Evolutionary conservation across 225 moss, liverwort and hornwort species (phyloP).

Genomic region (Physcomitrellopsis africana): DNA sequence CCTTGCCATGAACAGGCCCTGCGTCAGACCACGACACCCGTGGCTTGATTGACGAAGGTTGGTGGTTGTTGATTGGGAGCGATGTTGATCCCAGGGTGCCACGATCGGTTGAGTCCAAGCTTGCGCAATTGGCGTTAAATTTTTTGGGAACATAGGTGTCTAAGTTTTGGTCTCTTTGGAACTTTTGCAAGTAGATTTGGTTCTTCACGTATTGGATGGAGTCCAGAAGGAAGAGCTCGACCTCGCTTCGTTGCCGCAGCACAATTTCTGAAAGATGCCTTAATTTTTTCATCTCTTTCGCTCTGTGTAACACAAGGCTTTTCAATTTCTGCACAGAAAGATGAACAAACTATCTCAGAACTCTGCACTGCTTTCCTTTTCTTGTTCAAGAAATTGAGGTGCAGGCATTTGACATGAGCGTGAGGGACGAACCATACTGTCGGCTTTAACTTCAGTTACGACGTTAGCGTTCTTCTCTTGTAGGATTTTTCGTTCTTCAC

Average conservation of each 20-base stretch:
- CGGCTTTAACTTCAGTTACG: constrained; percentile 48
- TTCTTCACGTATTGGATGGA: constrained; percentile 68
- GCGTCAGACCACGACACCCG: constrained; percentile 32
- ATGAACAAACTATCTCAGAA: too few species aligned
- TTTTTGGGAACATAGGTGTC: constrained; percentile 11
- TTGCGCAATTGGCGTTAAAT: constrained; percentile 15
- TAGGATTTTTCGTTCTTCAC: constrained; percentile 63
- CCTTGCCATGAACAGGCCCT: background rate
- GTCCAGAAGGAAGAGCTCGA: constrained; percentile 77
- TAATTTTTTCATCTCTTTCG: constrained; percentile 64
- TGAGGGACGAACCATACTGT: constrained; percentile 48
- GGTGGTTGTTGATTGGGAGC: constrained; percentile 23
- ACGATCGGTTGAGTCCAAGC: constrained; percentile 3
- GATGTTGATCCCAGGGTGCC: background rate
- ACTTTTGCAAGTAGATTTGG: constrained; percentile 40
- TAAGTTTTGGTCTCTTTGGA: constrained; percentile 20
- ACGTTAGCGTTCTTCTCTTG: constrained; percentile 44
- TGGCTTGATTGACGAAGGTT: background rate
- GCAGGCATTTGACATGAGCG: too few species aligned
- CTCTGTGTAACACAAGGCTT: constrained; percentile 47
- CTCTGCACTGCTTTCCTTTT: too few species aligned
- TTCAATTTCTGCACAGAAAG: constrained; percentile 48
- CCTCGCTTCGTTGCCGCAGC: constrained; percentile 65
- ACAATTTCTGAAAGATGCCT: constrained; percentile 62
- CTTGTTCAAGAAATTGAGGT: too few species aligned